These are phyloP conservation scores for Boletus sp. DNA, from an alignment of 768 basidiomycete genomes.

Conservation along the genomic window DNA sequence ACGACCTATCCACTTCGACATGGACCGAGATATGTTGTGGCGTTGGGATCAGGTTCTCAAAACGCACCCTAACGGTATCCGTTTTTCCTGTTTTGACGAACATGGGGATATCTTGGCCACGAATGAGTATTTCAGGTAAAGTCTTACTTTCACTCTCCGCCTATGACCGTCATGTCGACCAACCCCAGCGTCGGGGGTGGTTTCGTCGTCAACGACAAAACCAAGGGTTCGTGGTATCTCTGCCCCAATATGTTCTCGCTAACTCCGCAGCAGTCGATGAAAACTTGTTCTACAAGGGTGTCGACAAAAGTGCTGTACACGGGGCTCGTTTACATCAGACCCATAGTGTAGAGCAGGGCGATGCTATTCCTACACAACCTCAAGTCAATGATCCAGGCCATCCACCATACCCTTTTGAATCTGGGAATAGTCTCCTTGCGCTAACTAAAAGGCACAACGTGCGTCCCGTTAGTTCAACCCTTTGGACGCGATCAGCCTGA, in stretches of 20 bases:
- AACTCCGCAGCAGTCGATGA: constrained; percentile 62
- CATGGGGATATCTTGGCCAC: constrained; percentile 88
- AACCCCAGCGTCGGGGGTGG: constrained; percentile 76
- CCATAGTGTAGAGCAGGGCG: constrained; percentile 38
- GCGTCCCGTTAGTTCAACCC: constrained; percentile 26
- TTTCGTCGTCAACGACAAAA: constrained; percentile 94
- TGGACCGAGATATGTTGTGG: constrained; percentile 92
- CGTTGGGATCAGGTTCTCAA: constrained; percentile 85
- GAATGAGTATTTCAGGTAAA: constrained; percentile 85
- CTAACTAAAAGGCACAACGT: constrained; percentile 81
- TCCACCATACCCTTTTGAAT: constrained; percentile 82
- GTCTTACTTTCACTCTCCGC: neutral
- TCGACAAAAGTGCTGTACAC: constrained; percentile 78
- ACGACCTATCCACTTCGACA: constrained; percentile 79
- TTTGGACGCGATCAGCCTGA: constrained; percentile 5
- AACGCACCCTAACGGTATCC: constrained; percentile 91
- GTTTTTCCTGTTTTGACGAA: constrained; percentile 79
- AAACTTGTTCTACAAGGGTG: constrained; percentile 91
- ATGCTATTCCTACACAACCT: constrained; percentile 8
- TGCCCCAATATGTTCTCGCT: neutral
- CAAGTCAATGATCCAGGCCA: constrained; percentile 39
- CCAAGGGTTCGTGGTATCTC: constrained; percentile 54
- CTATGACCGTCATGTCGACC: neutral
- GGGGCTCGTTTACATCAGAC: constrained; percentile 73
- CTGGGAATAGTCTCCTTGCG: constrained; percentile 69